Evolutionary conservation across 75 land plant genomes (phyloP).

Genomic region (Picea sitchensis): DNA sequence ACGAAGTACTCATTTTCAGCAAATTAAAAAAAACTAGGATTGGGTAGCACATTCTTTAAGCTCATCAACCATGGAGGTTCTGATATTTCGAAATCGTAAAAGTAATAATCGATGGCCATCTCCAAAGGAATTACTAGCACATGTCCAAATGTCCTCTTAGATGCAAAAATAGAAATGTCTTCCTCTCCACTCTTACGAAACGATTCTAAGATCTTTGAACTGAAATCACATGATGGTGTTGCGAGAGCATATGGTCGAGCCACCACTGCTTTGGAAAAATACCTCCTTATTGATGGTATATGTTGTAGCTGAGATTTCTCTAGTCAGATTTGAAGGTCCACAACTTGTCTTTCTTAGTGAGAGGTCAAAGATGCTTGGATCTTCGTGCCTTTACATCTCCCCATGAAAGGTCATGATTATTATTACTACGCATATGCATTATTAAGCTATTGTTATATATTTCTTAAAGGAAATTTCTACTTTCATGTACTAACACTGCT

Average conservation of each 20-base stretch:
- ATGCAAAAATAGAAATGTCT: conserved; percentile 10
- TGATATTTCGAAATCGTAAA: conserved; percentile 56
- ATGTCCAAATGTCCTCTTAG: conserved; percentile 3
- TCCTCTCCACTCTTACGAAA: neutral
- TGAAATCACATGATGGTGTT: neutral
- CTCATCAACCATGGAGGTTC: conserved; percentile 74
- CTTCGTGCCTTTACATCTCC: too few relatives aligned
- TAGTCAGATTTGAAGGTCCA: too few relatives aligned
- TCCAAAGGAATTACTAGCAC: conserved; percentile 52
- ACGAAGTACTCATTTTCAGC: conserved; percentile 56
- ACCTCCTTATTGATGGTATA: neutral
- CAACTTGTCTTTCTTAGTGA: too few relatives aligned
- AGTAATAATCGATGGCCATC: conserved; percentile 53
- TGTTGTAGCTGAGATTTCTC: too few relatives aligned
- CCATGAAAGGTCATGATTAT: too few relatives aligned
- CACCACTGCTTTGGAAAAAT: neutral
- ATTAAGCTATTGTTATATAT: too few relatives aligned
- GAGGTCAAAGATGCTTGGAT: too few relatives aligned
- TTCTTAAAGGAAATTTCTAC: too few relatives aligned
- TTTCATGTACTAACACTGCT: too few relatives aligned
- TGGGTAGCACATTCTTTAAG: conserved; percentile 44
- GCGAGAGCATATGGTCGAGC: neutral
- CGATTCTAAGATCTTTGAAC: neutral
- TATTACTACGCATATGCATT: too few relatives aligned
- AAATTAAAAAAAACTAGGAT: conserved; percentile 37